Evolutionary conservation across 73 alveolate species (phyloP).

Genomic region (Paramecium primaurelia): DNA sequence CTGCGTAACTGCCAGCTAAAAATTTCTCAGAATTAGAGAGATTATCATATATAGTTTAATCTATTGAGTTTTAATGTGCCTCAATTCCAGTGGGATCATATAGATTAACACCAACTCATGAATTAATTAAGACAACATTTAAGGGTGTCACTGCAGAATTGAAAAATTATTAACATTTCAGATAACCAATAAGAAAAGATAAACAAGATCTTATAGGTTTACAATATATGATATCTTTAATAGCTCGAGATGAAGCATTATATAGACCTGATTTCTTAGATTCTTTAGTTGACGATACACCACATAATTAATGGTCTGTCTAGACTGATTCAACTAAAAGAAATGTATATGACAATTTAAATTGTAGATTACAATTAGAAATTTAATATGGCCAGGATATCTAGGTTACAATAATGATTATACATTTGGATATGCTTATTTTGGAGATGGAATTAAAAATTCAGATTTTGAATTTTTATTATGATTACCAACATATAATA

Average conservation of each 20-base stretch:
- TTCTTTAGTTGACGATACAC: slow-evolving; percentile 71
- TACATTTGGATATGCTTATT: slow-evolving; percentile 51
- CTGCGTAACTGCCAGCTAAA: slow-evolving; percentile 81
- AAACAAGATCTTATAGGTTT: slow-evolving; percentile 65
- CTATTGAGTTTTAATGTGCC: slow-evolving; percentile 86
- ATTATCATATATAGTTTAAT: slow-evolving; percentile 79
- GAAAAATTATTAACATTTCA: slow-evolving; percentile 80
- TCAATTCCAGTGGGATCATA: slow-evolving; percentile 92
- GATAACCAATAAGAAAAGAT: slow-evolving; percentile 73
- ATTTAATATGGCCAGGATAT: slow-evolving; percentile 92
- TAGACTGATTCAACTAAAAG: slow-evolving; percentile 73
- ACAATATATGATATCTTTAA: neutral
- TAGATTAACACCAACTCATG: slow-evolving; percentile 86
- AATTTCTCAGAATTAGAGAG: slow-evolving; percentile 90
- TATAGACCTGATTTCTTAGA: slow-evolving; percentile 79
- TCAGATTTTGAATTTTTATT: slow-evolving; percentile 46
- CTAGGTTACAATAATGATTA: neutral
- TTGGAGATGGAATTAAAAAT: slow-evolving; percentile 42
- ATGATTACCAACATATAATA: neutral
- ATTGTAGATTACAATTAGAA: slow-evolving; percentile 66
- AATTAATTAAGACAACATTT: slow-evolving; percentile 80
- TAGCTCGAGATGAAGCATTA: slow-evolving; percentile 71
- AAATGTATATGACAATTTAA: neutral
- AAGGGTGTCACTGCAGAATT: slow-evolving; percentile 64
- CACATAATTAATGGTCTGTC: slow-evolving; percentile 83